Base-by-base conservation (phyloP, 345 rosid genomes). In the Salix caprea region DNA sequence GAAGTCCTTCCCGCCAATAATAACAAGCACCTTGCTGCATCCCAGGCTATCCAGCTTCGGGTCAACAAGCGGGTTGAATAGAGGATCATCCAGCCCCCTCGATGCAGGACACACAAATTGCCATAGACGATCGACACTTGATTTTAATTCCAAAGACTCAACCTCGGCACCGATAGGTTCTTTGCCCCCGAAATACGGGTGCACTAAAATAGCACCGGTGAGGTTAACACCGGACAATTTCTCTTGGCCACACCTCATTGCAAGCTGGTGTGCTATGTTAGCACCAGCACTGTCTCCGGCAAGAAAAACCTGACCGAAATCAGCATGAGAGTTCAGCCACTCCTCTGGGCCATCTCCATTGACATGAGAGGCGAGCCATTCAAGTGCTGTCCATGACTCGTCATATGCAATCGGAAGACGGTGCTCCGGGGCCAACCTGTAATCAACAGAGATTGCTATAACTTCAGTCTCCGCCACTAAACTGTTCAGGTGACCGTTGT, bases 101-200 rank as follows among this genome's bases (percentile, higher is more conserved):
- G 74, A 15, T 9, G 37, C 19, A 15, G 79, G 83, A 32, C 52
- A 56, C 12, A 62, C 72, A 28, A 80, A 26, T 4, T 28, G 9
- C 82, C 82, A 80, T 0, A 65, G 0, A 19, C 18, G 61, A 3
- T 80, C 82, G 7, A 13, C 4, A 12, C 1, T 40, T 34, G 23
- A 24, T 44, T 72, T 80, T n/a, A 8, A 6, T 26, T 70, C 75
- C 6, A 30, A 0, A 18, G 56, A 62, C 21, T 64, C 70, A 13
- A 21, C 18, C 71, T 80, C 82, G 28, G 42, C 16, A 1, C 79
- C 82, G 4, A 80, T 42, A 2, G 79, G 79, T 1, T 75, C 76
- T 16, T 75, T 71, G 3, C 83, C 83, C 83, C 83, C 76, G 36
- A 80, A 80, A 50, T 65, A 80, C 2, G 83, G 83, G 19, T 80